phyloP scores from a whole-genome alignment of 176 grass and related monocot species.

The Tillandsia fasciculata region DNA sequence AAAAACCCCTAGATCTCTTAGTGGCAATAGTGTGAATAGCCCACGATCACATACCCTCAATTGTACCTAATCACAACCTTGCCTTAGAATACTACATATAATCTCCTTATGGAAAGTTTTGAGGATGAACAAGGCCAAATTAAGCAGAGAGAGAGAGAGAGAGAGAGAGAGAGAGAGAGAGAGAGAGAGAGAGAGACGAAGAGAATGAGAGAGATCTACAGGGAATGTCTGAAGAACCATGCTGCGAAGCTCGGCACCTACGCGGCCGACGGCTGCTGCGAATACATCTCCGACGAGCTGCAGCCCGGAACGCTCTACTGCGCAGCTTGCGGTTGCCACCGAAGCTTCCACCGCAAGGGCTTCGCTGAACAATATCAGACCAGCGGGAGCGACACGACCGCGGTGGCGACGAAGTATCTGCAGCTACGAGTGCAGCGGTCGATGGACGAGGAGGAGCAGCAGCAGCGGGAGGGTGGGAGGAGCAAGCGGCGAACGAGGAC shows the following conservation, averaged over 20 bases:
- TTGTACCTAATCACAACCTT: not conserved
- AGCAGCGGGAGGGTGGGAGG: not conserved
- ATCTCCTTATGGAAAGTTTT: not conserved
- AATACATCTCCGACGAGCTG: conserved; percentile 67
- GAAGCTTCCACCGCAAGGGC: conserved; percentile 75
- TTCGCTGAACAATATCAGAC: conserved; percentile 29
- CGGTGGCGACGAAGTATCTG: conserved; percentile 18
- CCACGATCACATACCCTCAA: not conserved
- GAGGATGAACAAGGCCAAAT: conserved; percentile 7
- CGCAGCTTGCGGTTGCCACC: conserved; percentile 79
- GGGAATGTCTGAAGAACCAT: conserved; percentile 91
- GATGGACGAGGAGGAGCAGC: conserved; percentile 32
- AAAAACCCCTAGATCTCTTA: not conserved
- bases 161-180: not conserved
- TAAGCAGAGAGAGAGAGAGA: not conserved
- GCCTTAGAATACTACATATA: not conserved
- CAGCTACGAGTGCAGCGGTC: conserved; percentile 21
- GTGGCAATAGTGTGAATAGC: not conserved
- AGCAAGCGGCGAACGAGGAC: conserved; percentile 55
- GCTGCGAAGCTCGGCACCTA: conserved; percentile 83
- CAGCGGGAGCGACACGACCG: conserved; percentile 8
- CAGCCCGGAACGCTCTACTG: conserved; percentile 36
- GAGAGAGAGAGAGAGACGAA: conserved; percentile 8
- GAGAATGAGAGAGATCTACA: conserved; percentile 46
- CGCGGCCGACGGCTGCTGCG: conserved; percentile 81